These are phyloP conservation scores for Amniculicola lignicola DNA, from an alignment of 495 filamentous ascomycete genomes.

Conservation along the genomic window DNA sequence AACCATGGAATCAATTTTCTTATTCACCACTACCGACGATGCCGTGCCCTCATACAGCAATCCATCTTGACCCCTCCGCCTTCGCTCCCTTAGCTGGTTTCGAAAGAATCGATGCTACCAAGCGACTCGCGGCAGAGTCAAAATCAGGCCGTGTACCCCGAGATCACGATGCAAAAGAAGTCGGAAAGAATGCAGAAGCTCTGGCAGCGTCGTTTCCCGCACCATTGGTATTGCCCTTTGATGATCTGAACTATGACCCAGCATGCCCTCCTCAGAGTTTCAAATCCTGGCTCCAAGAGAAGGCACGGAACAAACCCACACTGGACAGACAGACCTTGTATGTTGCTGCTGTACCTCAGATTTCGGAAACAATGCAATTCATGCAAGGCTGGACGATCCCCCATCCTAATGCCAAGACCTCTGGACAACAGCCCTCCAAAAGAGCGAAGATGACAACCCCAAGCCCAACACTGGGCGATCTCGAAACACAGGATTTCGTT, in stretches of 20 bases:
- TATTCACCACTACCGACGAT: not conserved
- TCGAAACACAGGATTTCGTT: slow-evolving; percentile 41
- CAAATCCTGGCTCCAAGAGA: slow-evolving; percentile 48
- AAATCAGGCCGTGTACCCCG: not conserved
- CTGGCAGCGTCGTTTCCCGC: slow-evolving; percentile 49
- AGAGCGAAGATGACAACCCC: not conserved
- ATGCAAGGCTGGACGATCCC: not conserved
- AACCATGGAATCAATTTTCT: not conserved
- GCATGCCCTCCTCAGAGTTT: slow-evolving; percentile 57
- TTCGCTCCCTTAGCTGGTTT: not conserved
- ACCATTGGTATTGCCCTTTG: slow-evolving; percentile 58
- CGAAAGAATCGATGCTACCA: not conserved
- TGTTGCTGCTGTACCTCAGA: slow-evolving; percentile 47
- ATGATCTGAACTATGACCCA: slow-evolving; percentile 57
- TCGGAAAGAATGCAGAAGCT: not conserved
- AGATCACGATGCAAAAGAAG: not conserved
- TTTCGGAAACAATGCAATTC: slow-evolving; percentile 44
- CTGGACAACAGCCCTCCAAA: not conserved
- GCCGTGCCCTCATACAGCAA: not conserved
- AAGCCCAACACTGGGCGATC: not conserved
- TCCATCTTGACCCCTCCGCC: not conserved
- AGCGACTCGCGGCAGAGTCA: not conserved
- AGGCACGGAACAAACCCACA: slow-evolving; percentile 54
- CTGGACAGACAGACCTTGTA: slow-evolving; percentile 52
- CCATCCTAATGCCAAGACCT: not conserved